Evolutionary conservation across 129 eudicot genomes (phyloP).

Genomic region (Chrysanthemum makinoi): DNA sequence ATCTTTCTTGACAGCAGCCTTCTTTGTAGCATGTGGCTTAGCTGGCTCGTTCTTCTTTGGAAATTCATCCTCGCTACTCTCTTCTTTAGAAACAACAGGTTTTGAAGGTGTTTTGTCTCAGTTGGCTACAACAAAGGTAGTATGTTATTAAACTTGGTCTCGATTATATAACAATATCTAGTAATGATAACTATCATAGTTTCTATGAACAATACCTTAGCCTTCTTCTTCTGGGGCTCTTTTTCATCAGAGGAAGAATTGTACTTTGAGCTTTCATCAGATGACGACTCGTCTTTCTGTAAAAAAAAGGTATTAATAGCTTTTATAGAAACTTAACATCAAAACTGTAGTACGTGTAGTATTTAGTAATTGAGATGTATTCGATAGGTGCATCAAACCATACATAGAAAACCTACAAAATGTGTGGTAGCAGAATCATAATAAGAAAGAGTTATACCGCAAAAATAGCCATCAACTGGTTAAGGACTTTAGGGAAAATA

Average conservation of each 20-base stretch:
- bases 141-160: neutral
- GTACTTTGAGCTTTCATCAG: conserved; percentile 24
- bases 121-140: conserved; percentile 15
- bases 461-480: too few relatives aligned
- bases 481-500: too few relatives aligned
- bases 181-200: neutral
- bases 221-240: conserved; percentile 54
- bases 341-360: neutral
- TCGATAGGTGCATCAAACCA: too few relatives aligned
- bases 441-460: too few relatives aligned
- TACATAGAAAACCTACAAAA: too few relatives aligned
- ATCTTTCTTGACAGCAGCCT: conserved; percentile 30
- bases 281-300: conserved; percentile 13
- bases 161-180: neutral
- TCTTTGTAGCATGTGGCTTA: conserved; percentile 32
- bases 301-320: neutral
- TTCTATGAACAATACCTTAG: conserved; percentile 15
- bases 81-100: conserved; percentile 27
- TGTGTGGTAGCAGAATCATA: too few relatives aligned
- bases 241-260: conserved; percentile 44
- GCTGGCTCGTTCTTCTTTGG: conserved; percentile 44
- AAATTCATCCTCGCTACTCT: conserved; percentile 32
- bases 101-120: conserved; percentile 28
- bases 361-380: too few relatives aligned
- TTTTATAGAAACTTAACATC: neutral